Conservation (phyloP, 2,329 filamentous ascomycete genomes). For the Fusarium abutilonis region DNA sequence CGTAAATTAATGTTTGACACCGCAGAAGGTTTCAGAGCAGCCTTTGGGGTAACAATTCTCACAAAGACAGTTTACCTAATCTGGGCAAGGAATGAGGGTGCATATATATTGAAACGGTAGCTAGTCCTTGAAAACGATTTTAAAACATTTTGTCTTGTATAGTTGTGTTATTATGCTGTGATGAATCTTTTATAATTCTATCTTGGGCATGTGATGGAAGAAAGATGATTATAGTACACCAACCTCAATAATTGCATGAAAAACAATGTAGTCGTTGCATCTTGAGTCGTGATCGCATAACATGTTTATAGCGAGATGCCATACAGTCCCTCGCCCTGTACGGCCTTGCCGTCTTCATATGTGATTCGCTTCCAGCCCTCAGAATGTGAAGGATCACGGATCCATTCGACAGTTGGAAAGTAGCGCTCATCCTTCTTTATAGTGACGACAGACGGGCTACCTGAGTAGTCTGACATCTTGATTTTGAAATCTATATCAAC, state of each 20-base stretch:
- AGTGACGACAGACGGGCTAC: conserved; percentile 96
- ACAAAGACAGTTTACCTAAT: no score
- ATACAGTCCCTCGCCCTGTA: conserved; percentile 65
- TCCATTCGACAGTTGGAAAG: conserved; percentile 75
- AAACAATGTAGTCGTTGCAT: not conserved
- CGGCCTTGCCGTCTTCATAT: conserved; percentile 64
- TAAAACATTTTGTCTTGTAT: not conserved
- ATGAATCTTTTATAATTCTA: not conserved
- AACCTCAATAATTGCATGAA: not conserved
- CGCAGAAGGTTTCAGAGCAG: no score
- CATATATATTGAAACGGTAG: not conserved
- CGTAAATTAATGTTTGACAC: no score
- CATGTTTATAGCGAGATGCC: conserved; percentile 50
- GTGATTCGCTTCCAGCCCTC: conserved; percentile 72
- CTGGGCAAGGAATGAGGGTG: not conserved
- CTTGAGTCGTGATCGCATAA: not conserved
- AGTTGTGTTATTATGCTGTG: not conserved
- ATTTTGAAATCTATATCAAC: conserved; percentile 82
- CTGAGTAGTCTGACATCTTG: conserved; percentile 97
- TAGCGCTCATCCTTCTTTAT: conserved; percentile 99
- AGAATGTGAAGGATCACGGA: conserved; percentile 66
- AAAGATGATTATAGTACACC: conserved; percentile 10
- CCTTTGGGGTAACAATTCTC: no score
- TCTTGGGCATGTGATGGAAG: not conserved
- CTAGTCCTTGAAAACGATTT: not conserved